Conservation (phyloP, 305 asterid species). For the Solanum hybrid region DNA sequence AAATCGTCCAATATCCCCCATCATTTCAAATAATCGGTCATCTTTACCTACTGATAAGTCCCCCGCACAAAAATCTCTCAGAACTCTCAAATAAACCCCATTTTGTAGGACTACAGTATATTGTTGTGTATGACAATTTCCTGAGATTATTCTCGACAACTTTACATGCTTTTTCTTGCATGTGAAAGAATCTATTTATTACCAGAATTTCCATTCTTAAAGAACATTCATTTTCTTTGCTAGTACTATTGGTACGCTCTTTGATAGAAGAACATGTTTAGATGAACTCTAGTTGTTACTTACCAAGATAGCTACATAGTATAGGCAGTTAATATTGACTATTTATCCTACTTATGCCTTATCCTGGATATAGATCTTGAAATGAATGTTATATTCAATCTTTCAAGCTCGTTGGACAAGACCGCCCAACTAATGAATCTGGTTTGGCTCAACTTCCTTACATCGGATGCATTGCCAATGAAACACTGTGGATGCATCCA, state of each 20-base stretch:
- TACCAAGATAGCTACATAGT: neutral
- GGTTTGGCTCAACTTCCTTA: constrained; percentile 27
- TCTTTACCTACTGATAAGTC: neutral
- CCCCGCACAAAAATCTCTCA: too few species aligned
- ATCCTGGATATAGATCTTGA: neutral
- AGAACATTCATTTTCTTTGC: neutral
- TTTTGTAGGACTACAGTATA: too few species aligned
- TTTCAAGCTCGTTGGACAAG: constrained; percentile 7
- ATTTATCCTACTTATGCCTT: neutral
- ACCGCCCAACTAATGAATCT: constrained; percentile 25
- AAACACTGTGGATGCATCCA: constrained; percentile 34
- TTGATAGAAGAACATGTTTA: neutral
- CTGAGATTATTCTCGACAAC: neutral
- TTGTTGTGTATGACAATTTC: neutral
- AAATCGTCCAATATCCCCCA: neutral
- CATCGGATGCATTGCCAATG: constrained; percentile 26
- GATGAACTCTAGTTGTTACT: neutral
- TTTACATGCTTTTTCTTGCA: neutral
- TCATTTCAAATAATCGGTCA: neutral
- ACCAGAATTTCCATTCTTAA: neutral
- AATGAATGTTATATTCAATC: neutral
- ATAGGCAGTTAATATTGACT: neutral
- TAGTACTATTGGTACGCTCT: neutral
- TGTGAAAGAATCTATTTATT: neutral
- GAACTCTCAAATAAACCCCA: too few species aligned